These are phyloP conservation scores for Meira nashicola DNA, from an alignment of 1,284 basidiomycete species.

Conservation along the genomic window DNA sequence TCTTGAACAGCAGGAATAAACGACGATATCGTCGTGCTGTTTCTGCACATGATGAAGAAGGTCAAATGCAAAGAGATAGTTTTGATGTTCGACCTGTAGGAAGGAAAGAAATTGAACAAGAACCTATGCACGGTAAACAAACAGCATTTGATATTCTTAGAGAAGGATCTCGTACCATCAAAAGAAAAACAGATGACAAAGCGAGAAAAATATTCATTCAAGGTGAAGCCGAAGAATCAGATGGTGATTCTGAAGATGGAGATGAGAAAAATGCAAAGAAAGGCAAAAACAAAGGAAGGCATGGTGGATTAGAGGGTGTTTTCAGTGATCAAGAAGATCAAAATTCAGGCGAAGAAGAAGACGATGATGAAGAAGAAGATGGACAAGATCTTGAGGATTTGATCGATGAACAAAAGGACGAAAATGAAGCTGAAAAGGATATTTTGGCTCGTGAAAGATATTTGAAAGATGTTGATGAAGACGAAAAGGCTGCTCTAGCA, in stretches of 20 bases:
- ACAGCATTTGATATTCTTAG: constrained; percentile 7
- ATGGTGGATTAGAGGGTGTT: constrained; percentile 36
- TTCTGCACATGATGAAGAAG: constrained; percentile 4
- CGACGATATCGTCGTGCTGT: constrained; percentile 13
- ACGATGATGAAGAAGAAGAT: constrained; percentile 37
- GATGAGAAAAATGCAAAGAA: not conserved
- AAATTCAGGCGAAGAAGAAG: constrained; percentile 21
- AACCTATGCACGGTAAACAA: not conserved
- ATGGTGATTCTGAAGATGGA: constrained; percentile 32
- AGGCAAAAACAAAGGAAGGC: constrained; percentile 14
- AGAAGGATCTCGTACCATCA: not conserved
- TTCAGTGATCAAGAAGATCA: constrained; percentile 29
- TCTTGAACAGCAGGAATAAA: not conserved
- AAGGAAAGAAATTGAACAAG: not conserved
- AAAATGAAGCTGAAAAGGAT: constrained; percentile 44
- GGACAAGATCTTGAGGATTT: constrained; percentile 42
- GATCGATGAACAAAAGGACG: constrained; percentile 42
- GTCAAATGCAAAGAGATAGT: not conserved
- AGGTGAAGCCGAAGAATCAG: constrained; percentile 51
- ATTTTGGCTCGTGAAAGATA: constrained; percentile 28
- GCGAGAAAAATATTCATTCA: constrained; percentile 30
- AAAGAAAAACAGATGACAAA: not conserved
- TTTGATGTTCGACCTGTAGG: constrained; percentile 5
- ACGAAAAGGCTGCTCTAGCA: constrained; percentile 36
- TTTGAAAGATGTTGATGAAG: constrained; percentile 34